A percentile compares a stretch with the other conserved stretches of the same genome.
phyloP scores from a whole-genome alignment of 2,329 filamentous ascomycete genomes.

The Aspergillus uvarum region DNA sequence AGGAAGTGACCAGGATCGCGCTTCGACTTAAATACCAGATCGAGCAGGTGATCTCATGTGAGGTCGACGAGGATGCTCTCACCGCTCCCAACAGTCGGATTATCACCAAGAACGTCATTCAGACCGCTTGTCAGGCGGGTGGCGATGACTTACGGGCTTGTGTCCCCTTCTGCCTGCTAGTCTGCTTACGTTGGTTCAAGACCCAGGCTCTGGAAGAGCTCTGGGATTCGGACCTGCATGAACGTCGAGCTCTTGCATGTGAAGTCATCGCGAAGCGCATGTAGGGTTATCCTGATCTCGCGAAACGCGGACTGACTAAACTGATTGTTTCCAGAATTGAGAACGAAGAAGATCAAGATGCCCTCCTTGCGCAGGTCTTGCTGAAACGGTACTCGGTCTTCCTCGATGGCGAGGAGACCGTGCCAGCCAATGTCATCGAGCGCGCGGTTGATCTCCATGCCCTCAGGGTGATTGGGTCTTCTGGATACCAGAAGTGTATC shows the following conservation, averaged over 20 bases:
- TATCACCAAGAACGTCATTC: slow-evolving; percentile 76
- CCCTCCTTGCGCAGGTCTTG: slow-evolving; percentile 76
- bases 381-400: slow-evolving; percentile 87
- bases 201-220: slow-evolving; percentile 77
- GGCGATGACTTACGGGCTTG: slow-evolving; percentile 72
- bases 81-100: slow-evolving; percentile 80
- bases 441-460: slow-evolving; percentile 92
- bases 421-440: slow-evolving; percentile 84
- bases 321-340: slow-evolving; percentile 65
- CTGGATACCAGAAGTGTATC: slow-evolving; percentile 95
- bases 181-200: slow-evolving; percentile 74
- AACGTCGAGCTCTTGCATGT: slow-evolving; percentile 75
- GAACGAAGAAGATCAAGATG: slow-evolving; percentile 72
- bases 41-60: slow-evolving; percentile 85
- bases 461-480: slow-evolving; percentile 81
- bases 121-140: slow-evolving; percentile 79
- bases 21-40: slow-evolving; percentile 88
- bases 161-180: slow-evolving; percentile 78
- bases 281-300: slow-evolving; percentile 27
- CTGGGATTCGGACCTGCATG: slow-evolving; percentile 86
- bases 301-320: neutral
- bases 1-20: slow-evolving; percentile 84
- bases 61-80: slow-evolving; percentile 73
- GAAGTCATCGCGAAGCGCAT: slow-evolving; percentile 86
- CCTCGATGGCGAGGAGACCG: slow-evolving; percentile 67